Percentiles rank a stretch among this genome's conserved stretches.
These are phyloP conservation scores for Punctularia strigosozonata DNA, from an alignment of 768 basidiomycete species.

Conservation along the genomic window DNA sequence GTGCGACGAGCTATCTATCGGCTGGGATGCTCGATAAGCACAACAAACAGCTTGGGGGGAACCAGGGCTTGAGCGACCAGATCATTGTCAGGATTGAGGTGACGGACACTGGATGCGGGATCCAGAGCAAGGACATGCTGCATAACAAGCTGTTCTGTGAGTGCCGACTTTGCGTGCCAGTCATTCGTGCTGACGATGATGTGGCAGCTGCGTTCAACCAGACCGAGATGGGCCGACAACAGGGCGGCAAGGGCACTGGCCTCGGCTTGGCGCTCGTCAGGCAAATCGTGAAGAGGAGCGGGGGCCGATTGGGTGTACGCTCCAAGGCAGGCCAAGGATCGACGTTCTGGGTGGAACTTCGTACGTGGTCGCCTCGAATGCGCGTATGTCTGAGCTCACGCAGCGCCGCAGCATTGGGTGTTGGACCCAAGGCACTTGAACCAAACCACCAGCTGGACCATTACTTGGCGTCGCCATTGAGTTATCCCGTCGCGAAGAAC, in stretches of 20 bases:
- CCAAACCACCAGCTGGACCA: constrained; percentile 13
- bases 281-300: constrained; percentile 39
- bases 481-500: too few relatives aligned
- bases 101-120: constrained; percentile 61
- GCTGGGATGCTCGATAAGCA: too few relatives aligned
- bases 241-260: constrained; percentile 45
- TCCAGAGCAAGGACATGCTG: constrained; percentile 53
- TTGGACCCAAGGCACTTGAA: constrained; percentile 43
- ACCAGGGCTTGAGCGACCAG: constrained; percentile 40
- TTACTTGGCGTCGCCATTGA: constrained; percentile 2
- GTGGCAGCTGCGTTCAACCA: constrained; percentile 59
- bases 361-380: constrained; percentile 18
- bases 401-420: constrained; percentile 38
- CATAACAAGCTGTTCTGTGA: constrained; percentile 62
- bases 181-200: background rate
- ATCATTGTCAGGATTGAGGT: constrained; percentile 80
- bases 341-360: constrained; percentile 83
- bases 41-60: too few relatives aligned
- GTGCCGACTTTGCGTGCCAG: constrained; percentile 11
- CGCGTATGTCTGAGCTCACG: background rate
- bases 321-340: constrained; percentile 52
- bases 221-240: constrained; percentile 64
- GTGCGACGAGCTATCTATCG: too few relatives aligned
- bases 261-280: constrained; percentile 40
- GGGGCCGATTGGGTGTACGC: constrained; percentile 31